Base-by-base conservation (phyloP, 331 rosid species). In the Quercus lobata region DNA sequence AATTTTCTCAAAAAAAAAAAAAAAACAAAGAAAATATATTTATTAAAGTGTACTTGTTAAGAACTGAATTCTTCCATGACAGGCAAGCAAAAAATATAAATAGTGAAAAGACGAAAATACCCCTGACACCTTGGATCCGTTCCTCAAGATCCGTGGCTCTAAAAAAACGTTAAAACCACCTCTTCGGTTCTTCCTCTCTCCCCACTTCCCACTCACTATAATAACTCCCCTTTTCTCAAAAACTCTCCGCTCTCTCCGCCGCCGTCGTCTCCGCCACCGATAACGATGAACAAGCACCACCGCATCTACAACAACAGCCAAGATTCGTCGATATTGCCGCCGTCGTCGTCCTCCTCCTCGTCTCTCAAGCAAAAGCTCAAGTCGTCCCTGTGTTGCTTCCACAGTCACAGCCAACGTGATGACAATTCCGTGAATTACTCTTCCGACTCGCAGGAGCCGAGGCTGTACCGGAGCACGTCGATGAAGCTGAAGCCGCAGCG, bases 371-470 rank as follows among this genome's bases (percentile, higher is more conserved):
- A 77, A 66, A 90, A 73, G 41, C 71, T 90, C 85, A 83, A 84
- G 57, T 89, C 85, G 57, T 81, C 94, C 10, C 82, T 91, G 18
- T 84, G 89, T 62, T 87, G 92, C 46, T 91, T 88, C 79, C 76
- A 80, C 75, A 83, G 46, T 41, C 46, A 41, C 46, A 8, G 46
- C 46, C 78, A 79, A 25, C 14, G 21, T 70, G 24, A 44, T 75
- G 10, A 5, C 57, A 27, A 57, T 30, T 5, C 76, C 68, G 0
- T 10, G 44, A 7, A 27, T 57, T 27, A 57, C 5, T 63, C 60
- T 11, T 24, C 35, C 17, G 54, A 19, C 1, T 7, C 70, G 6
- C 16, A 2, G 24, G 56, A 61, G 49, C 82, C 85, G 6, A 79
- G 79, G 57, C 61, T 89, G 62, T 78, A 80, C 74, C 87, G 90